Conservation (phyloP, 345 rosid genomes). For the Lagerstroemia speciosa region DNA sequence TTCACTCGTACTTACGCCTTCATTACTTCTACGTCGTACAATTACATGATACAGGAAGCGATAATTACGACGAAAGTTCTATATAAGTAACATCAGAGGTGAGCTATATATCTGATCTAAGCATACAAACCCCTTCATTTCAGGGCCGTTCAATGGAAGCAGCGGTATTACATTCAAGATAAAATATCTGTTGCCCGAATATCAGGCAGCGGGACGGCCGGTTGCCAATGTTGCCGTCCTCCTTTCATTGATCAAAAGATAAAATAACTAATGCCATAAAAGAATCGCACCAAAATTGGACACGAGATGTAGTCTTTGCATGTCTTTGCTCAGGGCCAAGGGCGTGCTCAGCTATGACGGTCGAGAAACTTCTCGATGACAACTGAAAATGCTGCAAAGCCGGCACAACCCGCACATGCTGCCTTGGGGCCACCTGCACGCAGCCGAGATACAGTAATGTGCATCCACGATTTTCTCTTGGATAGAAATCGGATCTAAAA, state of each 20-base stretch:
- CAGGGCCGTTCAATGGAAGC: not conserved
- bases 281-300: not conserved
- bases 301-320: not conserved
- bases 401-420: constrained; percentile 84
- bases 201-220: too few species aligned
- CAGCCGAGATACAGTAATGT: not conserved
- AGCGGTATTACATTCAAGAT: not conserved
- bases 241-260: too few species aligned
- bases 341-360: constrained; percentile 38
- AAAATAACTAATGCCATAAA: not conserved
- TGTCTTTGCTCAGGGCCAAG: too few species aligned
- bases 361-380: constrained; percentile 88
- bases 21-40: too few species aligned
- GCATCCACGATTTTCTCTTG: not conserved
- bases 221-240: too few species aligned
- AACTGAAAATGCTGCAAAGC: constrained; percentile 93
- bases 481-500: not conserved
- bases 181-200: too few species aligned
- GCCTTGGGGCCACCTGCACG: constrained; percentile 79
- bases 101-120: not conserved
- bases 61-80: too few species aligned
- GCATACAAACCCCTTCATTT: not conserved
- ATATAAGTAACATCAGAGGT: not conserved
- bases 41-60: too few species aligned
- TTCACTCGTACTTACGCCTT: too few species aligned